Evolutionary conservation across 2,329 filamentous ascomycete genomes (phyloP).

Genomic region (Lachnellula suecica): DNA sequence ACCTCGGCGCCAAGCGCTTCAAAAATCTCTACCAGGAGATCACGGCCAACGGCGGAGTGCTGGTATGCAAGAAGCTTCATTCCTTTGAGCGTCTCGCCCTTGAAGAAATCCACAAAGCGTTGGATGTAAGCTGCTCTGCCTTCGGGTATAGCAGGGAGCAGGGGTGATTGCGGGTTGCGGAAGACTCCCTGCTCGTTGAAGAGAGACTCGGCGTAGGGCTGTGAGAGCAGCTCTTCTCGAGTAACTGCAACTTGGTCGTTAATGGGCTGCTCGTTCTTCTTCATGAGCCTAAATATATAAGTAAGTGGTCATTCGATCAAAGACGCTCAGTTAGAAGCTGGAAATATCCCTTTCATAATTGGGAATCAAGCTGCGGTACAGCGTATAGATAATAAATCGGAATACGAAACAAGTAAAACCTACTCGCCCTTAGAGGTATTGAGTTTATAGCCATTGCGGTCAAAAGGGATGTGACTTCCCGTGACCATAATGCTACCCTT

Average conservation of each 20-base stretch:
- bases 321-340: too few species aligned
- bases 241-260: slow-evolving; percentile 27
- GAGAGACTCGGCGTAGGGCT: slow-evolving; percentile 29
- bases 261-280: slow-evolving; percentile 34
- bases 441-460: slow-evolving; percentile 36
- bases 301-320: too few species aligned
- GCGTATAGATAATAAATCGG: too few species aligned
- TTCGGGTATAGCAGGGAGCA: slow-evolving; percentile 19
- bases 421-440: slow-evolving; percentile 35
- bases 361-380: too few species aligned
- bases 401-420: too few species aligned
- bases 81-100: slow-evolving; percentile 29
- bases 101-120: slow-evolving; percentile 34
- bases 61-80: slow-evolving; percentile 33
- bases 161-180: slow-evolving; percentile 13
- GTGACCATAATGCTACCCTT: slow-evolving; percentile 38
- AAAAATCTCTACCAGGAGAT: slow-evolving; percentile 33
- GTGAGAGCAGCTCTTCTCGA: slow-evolving; percentile 28
- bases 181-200: slow-evolving; percentile 32
- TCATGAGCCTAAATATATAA: too few species aligned
- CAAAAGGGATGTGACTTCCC: slow-evolving; percentile 36
- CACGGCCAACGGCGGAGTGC: slow-evolving; percentile 35
- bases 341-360: too few species aligned
- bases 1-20: slow-evolving; percentile 31
- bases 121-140: slow-evolving; percentile 30